Base-by-base conservation (phyloP, 2,329 filamentous ascomycete genomes). In the Tolypocladium sp. region DNA sequence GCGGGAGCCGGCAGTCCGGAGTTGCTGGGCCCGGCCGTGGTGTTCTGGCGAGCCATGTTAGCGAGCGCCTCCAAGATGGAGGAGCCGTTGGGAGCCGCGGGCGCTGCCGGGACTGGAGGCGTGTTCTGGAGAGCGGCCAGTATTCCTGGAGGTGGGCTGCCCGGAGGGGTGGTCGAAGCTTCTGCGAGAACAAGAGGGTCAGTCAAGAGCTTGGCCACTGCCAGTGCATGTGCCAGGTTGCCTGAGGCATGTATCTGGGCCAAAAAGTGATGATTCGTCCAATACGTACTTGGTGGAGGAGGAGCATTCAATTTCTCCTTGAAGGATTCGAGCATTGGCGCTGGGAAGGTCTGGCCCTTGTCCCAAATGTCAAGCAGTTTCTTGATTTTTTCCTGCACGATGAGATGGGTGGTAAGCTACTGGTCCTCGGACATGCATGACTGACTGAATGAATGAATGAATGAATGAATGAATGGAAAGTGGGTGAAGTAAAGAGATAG, bases 341-440 rank as follows among this genome's bases (percentile, higher is more conserved):
- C 73, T 33, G 94, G 92, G 74, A 99, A 97, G 27, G 92, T 97
- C 71, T 89, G 88, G 64, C 91, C 91, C 70, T 94, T 94, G 73
- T 97, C 92, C 94, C 94, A 99, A 66, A 99, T 99, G 72, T 96
- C 92, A 76, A 97, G 80, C 67, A 99, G 84, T 74, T 97, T 97
- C 66, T 76, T 76, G 75, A 97, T 93, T 79, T 97, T 97, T 73
- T 96, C 91, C 90, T 94, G 88, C 79, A 86, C 72, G 65, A 71
- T 64, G 70, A 71, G 66, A 66, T 70, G 49, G 70, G 63, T 61
- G 63, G 79, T 82, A 69, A 73, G 71, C 67, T 71, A 73, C 70
- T 63, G 57, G 68, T 64, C 49, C 17, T n/a, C 30, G 30, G 13
- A 38, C 44, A 38, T 15, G n/a, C 30, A 57, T 57, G 35, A 22